phyloP scores from a whole-genome alignment of 805 yeast genomes.

The Candida railenensis region DNA sequence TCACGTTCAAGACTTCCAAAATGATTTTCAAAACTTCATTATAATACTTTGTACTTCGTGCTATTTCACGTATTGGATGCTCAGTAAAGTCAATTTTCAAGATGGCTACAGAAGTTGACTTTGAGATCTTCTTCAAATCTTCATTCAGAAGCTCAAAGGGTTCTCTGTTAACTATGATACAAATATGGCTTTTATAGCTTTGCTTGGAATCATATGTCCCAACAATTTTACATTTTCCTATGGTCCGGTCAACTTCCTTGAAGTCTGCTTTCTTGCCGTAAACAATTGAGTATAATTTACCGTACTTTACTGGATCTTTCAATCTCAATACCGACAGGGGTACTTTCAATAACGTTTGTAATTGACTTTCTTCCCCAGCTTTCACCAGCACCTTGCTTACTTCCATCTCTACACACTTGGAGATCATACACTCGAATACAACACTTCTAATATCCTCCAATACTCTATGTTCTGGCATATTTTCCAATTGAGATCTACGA shows the following conservation, averaged over 20 bases:
- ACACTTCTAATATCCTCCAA: slow-evolving; percentile 25
- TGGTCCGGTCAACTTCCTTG: not conserved
- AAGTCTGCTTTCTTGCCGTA: not conserved
- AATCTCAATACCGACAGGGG: not conserved
- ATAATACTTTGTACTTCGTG: not conserved
- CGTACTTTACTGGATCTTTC: not conserved
- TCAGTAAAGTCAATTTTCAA: not conserved
- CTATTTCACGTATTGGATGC: not conserved
- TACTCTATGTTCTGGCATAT: slow-evolving; percentile 17
- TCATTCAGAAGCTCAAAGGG: not conserved
- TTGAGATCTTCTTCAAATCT: not conserved
- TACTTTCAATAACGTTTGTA: not conserved
- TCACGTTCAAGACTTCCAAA: not conserved
- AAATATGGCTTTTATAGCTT: not conserved
- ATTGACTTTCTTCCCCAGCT: not conserved
- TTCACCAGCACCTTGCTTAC: not conserved
- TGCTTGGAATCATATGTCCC: not conserved
- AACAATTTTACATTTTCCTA: not conserved
- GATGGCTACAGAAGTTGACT: not conserved
- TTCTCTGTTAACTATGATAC: not conserved
- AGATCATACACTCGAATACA: slow-evolving; percentile 8
- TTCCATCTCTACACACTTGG: not conserved
- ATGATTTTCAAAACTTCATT: not conserved
- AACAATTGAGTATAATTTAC: not conserved
- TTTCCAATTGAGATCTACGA: slow-evolving; percentile 27